Percentiles rank a stretch among this genome's conserved stretches.
Evolutionary conservation across 169 alveolate species (phyloP).

Genomic region (Plasmodium chabaudi): DNA sequence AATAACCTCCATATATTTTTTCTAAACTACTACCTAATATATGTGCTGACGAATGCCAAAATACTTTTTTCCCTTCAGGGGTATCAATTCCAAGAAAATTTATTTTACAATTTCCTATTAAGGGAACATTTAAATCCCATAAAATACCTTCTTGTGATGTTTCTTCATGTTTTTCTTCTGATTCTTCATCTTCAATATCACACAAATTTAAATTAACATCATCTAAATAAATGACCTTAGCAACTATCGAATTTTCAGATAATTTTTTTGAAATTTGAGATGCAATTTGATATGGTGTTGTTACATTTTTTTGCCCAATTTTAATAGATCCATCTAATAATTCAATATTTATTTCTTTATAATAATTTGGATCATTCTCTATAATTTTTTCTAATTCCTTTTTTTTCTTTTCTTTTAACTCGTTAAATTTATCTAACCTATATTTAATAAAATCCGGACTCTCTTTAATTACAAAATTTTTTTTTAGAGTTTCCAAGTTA

Average conservation of each 20-base stretch:
- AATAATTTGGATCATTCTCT: constrained; percentile 76
- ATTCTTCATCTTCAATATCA: constrained; percentile 88
- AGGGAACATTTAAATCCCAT: constrained; percentile 98
- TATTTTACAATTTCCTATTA: constrained; percentile 96
- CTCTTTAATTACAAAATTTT: constrained; percentile 5
- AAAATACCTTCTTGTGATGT: constrained; percentile 72
- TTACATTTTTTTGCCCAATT: constrained; percentile 91
- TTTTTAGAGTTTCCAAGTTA: constrained; percentile 10
- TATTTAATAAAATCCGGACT: constrained; percentile 41
- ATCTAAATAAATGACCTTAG: constrained; percentile 89
- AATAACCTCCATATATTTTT: constrained; percentile 95
- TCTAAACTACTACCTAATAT: constrained; percentile 95
- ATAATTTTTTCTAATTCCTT: constrained; percentile 68
- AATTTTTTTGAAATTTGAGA: constrained; percentile 90
- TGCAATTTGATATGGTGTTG: constrained; percentile 95
- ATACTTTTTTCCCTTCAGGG: constrained; percentile 95
- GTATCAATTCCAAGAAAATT: constrained; percentile 93
- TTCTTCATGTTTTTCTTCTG: constrained; percentile 77
- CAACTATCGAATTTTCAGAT: constrained; percentile 92
- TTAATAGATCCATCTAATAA: constrained; percentile 92
- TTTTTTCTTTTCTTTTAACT: constrained; percentile 69
- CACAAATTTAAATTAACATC: constrained; percentile 78
- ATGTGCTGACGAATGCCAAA: constrained; percentile 99
- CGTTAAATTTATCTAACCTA: constrained; percentile 40
- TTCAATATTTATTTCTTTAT: constrained; percentile 89